phyloP scores from a whole-genome alignment of 2,329 filamentous ascomycete genomes.

The Venturiaceae sp. region DNA sequence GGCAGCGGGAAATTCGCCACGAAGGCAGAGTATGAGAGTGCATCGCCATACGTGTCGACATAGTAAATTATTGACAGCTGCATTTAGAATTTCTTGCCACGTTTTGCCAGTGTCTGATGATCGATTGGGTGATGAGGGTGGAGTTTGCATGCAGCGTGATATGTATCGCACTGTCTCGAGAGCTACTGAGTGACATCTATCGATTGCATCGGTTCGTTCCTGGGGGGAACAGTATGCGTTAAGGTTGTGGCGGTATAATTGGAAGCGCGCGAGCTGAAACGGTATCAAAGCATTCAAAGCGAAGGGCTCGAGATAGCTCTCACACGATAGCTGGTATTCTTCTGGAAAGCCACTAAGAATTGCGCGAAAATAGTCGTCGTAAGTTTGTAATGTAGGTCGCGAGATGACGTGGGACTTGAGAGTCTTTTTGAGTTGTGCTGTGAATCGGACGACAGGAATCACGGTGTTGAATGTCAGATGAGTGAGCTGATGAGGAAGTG shows the following conservation, averaged over 20 bases:
- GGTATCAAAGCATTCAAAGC: constrained; percentile 67
- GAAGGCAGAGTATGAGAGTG: constrained; percentile 67
- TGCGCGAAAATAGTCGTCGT: constrained; percentile 69
- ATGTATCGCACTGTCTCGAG: constrained; percentile 73
- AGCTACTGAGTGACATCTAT: constrained; percentile 64
- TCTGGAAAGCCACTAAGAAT: constrained; percentile 70
- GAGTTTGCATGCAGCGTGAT: constrained; percentile 49
- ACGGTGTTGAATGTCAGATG: constrained; percentile 67
- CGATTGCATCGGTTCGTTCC: constrained; percentile 61
- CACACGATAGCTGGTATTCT: constrained; percentile 58
- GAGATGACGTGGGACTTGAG: constrained; percentile 59
- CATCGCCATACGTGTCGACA: constrained; percentile 84
- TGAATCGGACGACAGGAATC: constrained; percentile 72
- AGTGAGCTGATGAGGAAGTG: constrained; percentile 32
- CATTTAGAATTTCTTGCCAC: constrained; percentile 50
- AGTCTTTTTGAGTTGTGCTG: constrained; percentile 62
- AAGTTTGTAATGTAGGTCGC: constrained; percentile 58
- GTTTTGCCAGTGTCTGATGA: constrained; percentile 10
- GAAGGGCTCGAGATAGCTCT: constrained; percentile 60
- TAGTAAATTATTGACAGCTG: constrained; percentile 63
- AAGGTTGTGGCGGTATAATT: constrained; percentile 84
- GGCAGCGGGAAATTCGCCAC: constrained; percentile 63
- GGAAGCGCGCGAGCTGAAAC: constrained; percentile 72
- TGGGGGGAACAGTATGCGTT: constrained; percentile 58
- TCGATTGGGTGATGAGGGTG: constrained; percentile 17